Evolutionary conservation across 2,329 filamentous ascomycete genomes (phyloP).

Genomic region (Nakataea oryzae): DNA sequence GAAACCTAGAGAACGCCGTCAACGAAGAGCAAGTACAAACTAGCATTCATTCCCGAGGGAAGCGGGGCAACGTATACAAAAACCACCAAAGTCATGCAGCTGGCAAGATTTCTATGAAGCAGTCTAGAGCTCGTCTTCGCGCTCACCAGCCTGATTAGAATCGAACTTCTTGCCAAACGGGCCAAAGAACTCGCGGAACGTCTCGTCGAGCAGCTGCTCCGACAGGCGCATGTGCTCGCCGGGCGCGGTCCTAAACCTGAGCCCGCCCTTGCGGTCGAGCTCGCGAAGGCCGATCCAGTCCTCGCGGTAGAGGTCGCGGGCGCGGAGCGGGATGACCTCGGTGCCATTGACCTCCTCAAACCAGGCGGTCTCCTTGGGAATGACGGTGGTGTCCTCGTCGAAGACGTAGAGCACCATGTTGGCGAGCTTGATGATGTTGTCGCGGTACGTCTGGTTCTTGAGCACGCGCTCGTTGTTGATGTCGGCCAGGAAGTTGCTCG

Average conservation of each 20-base stretch:
- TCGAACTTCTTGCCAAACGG: conserved; percentile 29
- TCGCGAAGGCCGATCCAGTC: conserved; percentile 84
- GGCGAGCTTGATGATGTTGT: conserved; percentile 58
- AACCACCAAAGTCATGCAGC: neutral
- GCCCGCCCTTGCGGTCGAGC: conserved; percentile 67
- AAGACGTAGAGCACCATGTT: conserved; percentile 88
- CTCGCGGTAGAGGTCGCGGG: conserved; percentile 68
- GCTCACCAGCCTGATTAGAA: conserved; percentile 11
- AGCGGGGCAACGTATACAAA: neutral
- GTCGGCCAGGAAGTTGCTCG: conserved; percentile 85
- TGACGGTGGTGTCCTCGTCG: conserved; percentile 70
- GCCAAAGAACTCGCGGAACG: conserved; percentile 59
- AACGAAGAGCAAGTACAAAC: neutral
- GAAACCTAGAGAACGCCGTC: too few relatives aligned
- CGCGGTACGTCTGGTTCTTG: conserved; percentile 67
- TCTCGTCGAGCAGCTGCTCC: conserved; percentile 52
- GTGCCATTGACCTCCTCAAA: conserved; percentile 78
- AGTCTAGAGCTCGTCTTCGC: conserved; percentile 25
- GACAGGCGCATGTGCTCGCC: conserved; percentile 78
- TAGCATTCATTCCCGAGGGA: neutral
- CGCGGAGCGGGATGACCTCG: conserved; percentile 54
- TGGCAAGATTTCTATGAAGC: neutral
- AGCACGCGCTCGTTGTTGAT: conserved; percentile 80
- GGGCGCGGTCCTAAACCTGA: conserved; percentile 62
- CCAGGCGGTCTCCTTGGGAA: conserved; percentile 86